Conservation (phyloP, 345 rosid genomes). For the Kandelia obovata region DNA sequence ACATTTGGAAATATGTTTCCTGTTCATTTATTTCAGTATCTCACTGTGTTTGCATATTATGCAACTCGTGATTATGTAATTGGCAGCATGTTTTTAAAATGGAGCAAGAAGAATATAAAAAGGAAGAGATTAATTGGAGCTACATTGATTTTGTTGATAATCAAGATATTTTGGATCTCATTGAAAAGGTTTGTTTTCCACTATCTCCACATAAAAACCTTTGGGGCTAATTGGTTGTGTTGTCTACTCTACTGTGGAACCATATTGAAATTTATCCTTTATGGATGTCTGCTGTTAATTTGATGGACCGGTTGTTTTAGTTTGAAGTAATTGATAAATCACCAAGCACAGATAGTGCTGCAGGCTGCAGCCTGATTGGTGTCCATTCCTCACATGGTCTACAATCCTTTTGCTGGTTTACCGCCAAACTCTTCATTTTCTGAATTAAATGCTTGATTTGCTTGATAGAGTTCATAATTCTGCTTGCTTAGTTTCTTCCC, state of each 20-base stretch:
- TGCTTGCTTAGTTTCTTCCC: too few species aligned
- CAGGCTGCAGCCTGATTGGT: not conserved
- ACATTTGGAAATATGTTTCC: conserved; percentile 19
- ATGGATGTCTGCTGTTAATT: not conserved
- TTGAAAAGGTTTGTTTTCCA: conserved; percentile 47
- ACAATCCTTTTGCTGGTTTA: not conserved
- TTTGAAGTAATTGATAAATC: not conserved
- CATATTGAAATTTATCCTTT: not conserved
- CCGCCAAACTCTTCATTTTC: not conserved
- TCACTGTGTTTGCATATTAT: conserved; percentile 12
- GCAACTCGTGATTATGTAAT: conserved; percentile 22
- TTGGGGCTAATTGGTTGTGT: not conserved
- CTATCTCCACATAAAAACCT: too few species aligned
- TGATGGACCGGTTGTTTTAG: not conserved
- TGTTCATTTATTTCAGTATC: conserved; percentile 18
- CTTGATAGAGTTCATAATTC: too few species aligned
- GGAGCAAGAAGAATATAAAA: conserved; percentile 73
- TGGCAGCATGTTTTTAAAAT: conserved; percentile 73
- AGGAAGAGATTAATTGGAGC: conserved; percentile 76
- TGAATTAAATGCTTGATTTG: not conserved
- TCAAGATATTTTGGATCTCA: conserved; percentile 72
- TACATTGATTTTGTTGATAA: conserved; percentile 75
- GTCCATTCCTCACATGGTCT: not conserved
- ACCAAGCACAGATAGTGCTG: not conserved
- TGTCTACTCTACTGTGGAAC: not conserved